A percentile compares a stretch with the other conserved stretches of the same genome.
phyloP scores from a whole-genome alignment of 108 stramenopile species.

The Conticribra guillardii region DNA sequence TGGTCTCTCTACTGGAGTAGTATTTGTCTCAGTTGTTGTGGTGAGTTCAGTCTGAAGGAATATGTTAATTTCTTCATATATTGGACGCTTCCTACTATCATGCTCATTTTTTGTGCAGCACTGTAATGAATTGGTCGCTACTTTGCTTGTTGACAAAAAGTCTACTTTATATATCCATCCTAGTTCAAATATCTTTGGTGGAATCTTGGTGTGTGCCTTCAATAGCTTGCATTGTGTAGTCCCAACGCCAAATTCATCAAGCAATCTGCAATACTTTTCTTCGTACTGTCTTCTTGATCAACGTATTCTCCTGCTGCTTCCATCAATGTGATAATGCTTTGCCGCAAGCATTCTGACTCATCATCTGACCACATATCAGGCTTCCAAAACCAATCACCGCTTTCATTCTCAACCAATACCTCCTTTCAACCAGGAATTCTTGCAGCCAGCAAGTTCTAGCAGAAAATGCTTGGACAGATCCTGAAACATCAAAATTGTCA shows the following conservation, averaged over 20 bases:
- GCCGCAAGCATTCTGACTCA: constrained; percentile 2
- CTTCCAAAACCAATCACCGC: constrained; percentile 1
- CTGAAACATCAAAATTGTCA: constrained; percentile 8
- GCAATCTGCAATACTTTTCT: neutral
- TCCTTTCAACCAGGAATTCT: neutral
- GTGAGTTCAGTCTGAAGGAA: too few species aligned
- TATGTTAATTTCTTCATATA: too few species aligned
- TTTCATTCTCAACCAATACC: neutral
- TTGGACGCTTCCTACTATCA: too few species aligned
- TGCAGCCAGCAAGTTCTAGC: constrained; percentile 13
- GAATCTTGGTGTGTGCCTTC: constrained; percentile 11
- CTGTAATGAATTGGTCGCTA: neutral
- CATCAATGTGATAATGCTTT: constrained; percentile 18
- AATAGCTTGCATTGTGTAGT: constrained; percentile 10
- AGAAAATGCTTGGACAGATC: constrained; percentile 18
- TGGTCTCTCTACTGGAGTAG: too few species aligned
- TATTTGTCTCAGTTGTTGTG: too few species aligned
- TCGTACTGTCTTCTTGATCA: neutral
- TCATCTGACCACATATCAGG: constrained; percentile 7
- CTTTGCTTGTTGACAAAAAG: constrained; percentile 6
- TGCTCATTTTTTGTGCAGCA: too few species aligned
- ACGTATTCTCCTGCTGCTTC: constrained; percentile 19
- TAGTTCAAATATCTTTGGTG: constrained; percentile 19
- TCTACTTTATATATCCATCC: constrained; percentile 4
- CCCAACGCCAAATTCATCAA: constrained; percentile 6